Conservation (phyloP, 441 rosid genomes). For the Arabidopsis lyrata region DNA sequence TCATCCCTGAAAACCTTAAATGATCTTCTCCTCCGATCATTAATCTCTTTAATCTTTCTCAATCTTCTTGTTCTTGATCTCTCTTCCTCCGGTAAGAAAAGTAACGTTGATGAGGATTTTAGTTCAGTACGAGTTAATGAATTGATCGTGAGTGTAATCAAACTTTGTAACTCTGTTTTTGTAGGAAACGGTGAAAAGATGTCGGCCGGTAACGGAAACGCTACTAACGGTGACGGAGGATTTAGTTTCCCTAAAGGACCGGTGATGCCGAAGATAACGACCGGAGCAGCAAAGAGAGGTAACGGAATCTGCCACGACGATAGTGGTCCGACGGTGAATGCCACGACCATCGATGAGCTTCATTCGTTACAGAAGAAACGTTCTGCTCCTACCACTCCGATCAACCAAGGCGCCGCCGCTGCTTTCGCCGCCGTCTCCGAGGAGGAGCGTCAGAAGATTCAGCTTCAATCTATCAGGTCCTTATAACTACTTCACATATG, state of each 20-base stretch:
- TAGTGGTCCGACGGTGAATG: constrained; percentile 72
- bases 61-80: constrained; percentile 25
- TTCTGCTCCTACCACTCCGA: constrained; percentile 79
- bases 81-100: constrained; percentile 34
- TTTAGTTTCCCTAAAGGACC: constrained; percentile 50
- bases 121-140: neutral
- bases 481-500: neutral
- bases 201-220: constrained; percentile 43
- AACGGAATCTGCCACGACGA: constrained; percentile 69
- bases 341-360: constrained; percentile 79
- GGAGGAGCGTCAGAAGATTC: constrained; percentile 77
- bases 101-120: neutral
- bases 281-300: constrained; percentile 54
- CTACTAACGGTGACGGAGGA: constrained; percentile 48
- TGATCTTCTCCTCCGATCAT: constrained; percentile 41
- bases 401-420: constrained; percentile 46
- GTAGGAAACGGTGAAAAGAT: constrained; percentile 34
- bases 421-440: constrained; percentile 59
- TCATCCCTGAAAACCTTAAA: constrained; percentile 6
- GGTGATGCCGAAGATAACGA: constrained; percentile 64
- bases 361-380: constrained; percentile 79
- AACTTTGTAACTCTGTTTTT: neutral
- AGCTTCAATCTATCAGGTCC: constrained; percentile 85
- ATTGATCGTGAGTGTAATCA: neutral
- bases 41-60: constrained; percentile 23